These are phyloP conservation scores for Clitopilus hobsonii DNA, from an alignment of 768 basidiomycete genomes.

Conservation along the genomic window DNA sequence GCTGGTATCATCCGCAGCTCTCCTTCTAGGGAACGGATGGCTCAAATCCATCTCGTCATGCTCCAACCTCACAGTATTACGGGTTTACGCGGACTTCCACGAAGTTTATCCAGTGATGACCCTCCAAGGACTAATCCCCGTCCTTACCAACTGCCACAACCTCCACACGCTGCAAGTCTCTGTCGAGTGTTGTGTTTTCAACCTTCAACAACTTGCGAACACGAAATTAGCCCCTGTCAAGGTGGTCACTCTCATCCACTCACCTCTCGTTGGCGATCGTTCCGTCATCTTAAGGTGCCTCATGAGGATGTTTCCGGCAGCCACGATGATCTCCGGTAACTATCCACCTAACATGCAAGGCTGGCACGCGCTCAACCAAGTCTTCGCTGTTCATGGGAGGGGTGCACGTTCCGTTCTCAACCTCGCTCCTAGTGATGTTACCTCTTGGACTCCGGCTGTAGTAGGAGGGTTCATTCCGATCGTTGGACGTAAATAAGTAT, in stretches of 20 bases:
- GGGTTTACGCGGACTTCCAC: not conserved
- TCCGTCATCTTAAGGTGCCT: not conserved
- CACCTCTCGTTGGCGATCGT: not conserved
- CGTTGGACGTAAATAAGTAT: too few species aligned
- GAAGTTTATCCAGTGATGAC: not conserved
- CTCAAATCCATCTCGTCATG: not conserved
- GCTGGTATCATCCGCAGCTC: too few species aligned
- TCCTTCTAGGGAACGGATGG: too few species aligned
- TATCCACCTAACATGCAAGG: not conserved
- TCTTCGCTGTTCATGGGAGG: too few species aligned
- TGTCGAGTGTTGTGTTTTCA: not conserved
- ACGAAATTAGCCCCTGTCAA: not conserved
- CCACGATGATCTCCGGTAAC: not conserved
- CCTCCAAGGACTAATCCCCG: not conserved
- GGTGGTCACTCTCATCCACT: not conserved
- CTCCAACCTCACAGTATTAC: too few species aligned
- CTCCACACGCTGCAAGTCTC: not conserved
- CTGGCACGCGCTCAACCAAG: not conserved
- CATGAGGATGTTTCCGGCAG: not conserved
- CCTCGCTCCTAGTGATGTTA: too few species aligned
- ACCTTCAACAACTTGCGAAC: not conserved
- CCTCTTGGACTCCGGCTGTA: too few species aligned
- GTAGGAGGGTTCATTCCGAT: too few species aligned
- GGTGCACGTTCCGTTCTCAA: too few species aligned
- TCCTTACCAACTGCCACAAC: not conserved